Percentiles rank a stretch among this genome's conserved stretches.
Evolutionary conservation across 2,329 filamentous ascomycete genomes (phyloP).

Genomic region (Xylariales sp.): DNA sequence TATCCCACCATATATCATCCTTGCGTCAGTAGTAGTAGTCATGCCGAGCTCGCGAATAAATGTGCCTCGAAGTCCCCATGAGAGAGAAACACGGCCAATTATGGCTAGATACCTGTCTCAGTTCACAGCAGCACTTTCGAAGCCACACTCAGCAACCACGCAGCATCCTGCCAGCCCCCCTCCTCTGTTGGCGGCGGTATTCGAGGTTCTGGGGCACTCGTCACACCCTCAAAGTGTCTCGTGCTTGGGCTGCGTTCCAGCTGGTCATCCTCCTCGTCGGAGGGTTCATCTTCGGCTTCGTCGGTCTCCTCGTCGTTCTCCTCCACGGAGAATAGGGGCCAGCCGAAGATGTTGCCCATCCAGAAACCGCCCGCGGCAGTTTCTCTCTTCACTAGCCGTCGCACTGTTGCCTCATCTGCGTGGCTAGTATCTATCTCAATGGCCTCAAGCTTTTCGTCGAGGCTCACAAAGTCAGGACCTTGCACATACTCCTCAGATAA

Average conservation of each 20-base stretch:
- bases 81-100: neutral
- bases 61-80: too few species aligned
- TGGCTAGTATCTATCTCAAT: conserved; percentile 45
- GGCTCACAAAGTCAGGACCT: conserved; percentile 60
- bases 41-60: too few species aligned
- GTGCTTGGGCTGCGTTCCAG: conserved; percentile 29
- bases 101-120: neutral
- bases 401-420: conserved; percentile 56
- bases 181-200: conserved; percentile 49
- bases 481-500: conserved; percentile 30
- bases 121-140: conserved; percentile 54
- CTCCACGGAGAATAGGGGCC: conserved; percentile 59
- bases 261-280: conserved; percentile 32
- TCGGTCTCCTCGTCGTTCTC: conserved; percentile 55
- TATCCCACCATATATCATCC: too few species aligned
- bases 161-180: conserved; percentile 62
- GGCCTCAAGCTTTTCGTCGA: conserved; percentile 55
- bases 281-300: conserved; percentile 22
- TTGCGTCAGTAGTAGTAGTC: too few species aligned
- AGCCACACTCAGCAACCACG: conserved; percentile 63
- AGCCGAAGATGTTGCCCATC: conserved; percentile 55
- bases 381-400: conserved; percentile 50
- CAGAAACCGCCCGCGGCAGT: conserved; percentile 50
- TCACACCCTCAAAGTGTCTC: conserved; percentile 30
- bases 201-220: conserved; percentile 31